phyloP scores from a whole-genome alignment of 1,284 basidiomycete genomes.

The Rhodotorula sp. region DNA sequence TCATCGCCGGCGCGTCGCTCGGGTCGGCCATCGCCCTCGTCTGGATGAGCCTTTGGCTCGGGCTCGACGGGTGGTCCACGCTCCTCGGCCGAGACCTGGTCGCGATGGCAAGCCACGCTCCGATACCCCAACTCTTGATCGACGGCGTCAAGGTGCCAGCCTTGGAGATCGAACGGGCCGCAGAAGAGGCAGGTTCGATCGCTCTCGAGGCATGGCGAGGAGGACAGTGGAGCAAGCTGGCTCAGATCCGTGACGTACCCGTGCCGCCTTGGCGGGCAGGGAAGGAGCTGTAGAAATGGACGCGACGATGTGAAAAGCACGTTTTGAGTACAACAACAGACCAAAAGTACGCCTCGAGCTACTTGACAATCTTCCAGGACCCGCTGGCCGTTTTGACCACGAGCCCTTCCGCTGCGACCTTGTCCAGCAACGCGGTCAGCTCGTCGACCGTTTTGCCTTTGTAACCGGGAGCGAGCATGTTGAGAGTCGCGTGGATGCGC shows the following conservation, averaged over 20 bases:
- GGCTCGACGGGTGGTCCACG: slow-evolving; percentile 17
- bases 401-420: slow-evolving; percentile 69
- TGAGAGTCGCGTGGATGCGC: slow-evolving; percentile 77
- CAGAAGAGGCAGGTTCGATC: slow-evolving; percentile 32
- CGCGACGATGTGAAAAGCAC: background rate
- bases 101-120: too few species aligned
- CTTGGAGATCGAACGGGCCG: slow-evolving; percentile 27
- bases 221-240: slow-evolving; percentile 3
- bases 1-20: slow-evolving; percentile 44
- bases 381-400: slow-evolving; percentile 66
- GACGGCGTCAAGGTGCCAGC: slow-evolving; percentile 29
- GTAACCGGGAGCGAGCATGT: slow-evolving; percentile 69
- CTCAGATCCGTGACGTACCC: background rate
- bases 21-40: slow-evolving; percentile 39
- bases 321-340: background rate
- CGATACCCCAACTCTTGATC: background rate
- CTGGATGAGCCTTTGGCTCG: slow-evolving; percentile 44
- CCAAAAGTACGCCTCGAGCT: background rate
- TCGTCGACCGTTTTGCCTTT: slow-evolving; percentile 68
- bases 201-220: slow-evolving; percentile 26
- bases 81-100: background rate
- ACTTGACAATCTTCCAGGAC: slow-evolving; percentile 59
- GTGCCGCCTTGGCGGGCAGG: background rate
- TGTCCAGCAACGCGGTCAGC: slow-evolving; percentile 70
- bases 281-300: background rate